These are phyloP conservation scores for Ophiognomonia clavigignenti-juglandacearum DNA, from an alignment of 2,329 filamentous ascomycete species.

Conservation along the genomic window DNA sequence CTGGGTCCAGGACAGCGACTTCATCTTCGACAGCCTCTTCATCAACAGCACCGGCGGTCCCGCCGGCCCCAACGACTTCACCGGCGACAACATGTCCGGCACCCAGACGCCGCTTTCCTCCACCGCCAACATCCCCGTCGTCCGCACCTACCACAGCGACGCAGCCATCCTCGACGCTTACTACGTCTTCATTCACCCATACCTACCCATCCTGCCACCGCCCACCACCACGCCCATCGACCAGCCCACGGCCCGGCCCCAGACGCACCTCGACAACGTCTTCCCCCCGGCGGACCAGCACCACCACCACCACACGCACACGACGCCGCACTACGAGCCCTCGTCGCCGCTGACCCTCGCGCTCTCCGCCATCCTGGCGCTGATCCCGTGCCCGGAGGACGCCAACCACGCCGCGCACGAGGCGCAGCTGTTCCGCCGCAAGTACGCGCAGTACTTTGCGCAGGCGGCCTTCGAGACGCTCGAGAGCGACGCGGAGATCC, in stretches of 20 bases:
- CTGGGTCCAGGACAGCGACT: constrained; percentile 41
- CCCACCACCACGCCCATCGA: constrained; percentile 30
- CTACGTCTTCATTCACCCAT: constrained; percentile 48
- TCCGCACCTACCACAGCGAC: constrained; percentile 37
- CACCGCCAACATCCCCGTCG: constrained; percentile 26
- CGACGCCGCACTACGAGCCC: too few relatives aligned
- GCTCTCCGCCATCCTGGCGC: constrained; percentile 18
- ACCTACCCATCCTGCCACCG: constrained; percentile 43
- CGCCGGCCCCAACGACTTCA: background rate
- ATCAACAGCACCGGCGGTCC: constrained; percentile 16
- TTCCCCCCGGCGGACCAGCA: too few relatives aligned
- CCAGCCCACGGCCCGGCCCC: constrained; percentile 28
- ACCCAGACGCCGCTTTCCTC: constrained; percentile 1
- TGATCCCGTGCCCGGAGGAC: constrained; percentile 26
- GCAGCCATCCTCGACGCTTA: constrained; percentile 42
- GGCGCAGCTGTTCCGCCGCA: constrained; percentile 37
- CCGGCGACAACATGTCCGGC: constrained; percentile 3
- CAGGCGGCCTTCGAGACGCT: constrained; percentile 43
- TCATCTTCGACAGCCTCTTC: constrained; percentile 42
- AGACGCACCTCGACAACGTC: constrained; percentile 25
- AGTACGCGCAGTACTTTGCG: constrained; percentile 44
- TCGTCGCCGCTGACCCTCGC: constrained; percentile 17
- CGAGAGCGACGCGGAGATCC: constrained; percentile 42
- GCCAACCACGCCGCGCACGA: constrained; percentile 29
- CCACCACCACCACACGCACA: too few relatives aligned